A percentile compares a stretch with the other conserved stretches of the same genome.
Conservation (phyloP, 495 filamentous ascomycete genomes). For the Bombardia bombarda region DNA sequence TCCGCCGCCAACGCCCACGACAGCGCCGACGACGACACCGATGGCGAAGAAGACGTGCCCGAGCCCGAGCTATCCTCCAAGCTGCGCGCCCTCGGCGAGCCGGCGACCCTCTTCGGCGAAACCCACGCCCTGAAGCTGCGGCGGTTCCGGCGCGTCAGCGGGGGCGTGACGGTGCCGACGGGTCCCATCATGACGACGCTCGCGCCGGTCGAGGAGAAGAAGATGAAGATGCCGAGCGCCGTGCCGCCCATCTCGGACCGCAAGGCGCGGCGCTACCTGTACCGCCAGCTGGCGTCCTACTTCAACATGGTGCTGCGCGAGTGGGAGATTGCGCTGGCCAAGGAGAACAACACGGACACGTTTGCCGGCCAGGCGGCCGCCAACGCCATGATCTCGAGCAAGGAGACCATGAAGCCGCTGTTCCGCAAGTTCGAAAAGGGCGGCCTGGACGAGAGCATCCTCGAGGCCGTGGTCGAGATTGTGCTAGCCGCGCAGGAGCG, state of each 20-base stretch:
- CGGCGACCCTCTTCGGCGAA: slow-evolving; percentile 75
- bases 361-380: slow-evolving; percentile 69
- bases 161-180: slow-evolving; percentile 42
- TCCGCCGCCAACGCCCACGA: slow-evolving; percentile 27
- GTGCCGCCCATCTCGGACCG: slow-evolving; percentile 47
- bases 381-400: slow-evolving; percentile 70
- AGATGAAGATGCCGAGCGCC: slow-evolving; percentile 71
- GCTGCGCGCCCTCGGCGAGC: slow-evolving; percentile 65
- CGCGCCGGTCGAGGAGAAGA: slow-evolving; percentile 64
- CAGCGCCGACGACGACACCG: slow-evolving; percentile 37
- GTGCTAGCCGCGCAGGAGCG: slow-evolving; percentile 81
- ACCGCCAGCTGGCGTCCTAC: slow-evolving; percentile 82
- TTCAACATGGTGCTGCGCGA: slow-evolving; percentile 88
- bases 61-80: slow-evolving; percentile 61
- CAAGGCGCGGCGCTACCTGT: slow-evolving; percentile 56
- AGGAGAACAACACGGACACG: slow-evolving; percentile 62
- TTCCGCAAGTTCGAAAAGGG: slow-evolving; percentile 79
- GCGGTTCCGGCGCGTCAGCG: slow-evolving; percentile 47
- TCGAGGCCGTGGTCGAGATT: slow-evolving; percentile 88
- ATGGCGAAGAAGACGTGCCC: slow-evolving; percentile 45
- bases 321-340: slow-evolving; percentile 73
- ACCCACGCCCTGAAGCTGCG: slow-evolving; percentile 57
- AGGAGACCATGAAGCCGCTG: slow-evolving; percentile 82
- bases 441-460: slow-evolving; percentile 67
- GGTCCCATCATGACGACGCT: slow-evolving; percentile 62